Percentiles rank a stretch among this genome's conserved stretches.
phyloP scores from a whole-genome alignment of 331 rosid species.

The Telfairia occidentalis region DNA sequence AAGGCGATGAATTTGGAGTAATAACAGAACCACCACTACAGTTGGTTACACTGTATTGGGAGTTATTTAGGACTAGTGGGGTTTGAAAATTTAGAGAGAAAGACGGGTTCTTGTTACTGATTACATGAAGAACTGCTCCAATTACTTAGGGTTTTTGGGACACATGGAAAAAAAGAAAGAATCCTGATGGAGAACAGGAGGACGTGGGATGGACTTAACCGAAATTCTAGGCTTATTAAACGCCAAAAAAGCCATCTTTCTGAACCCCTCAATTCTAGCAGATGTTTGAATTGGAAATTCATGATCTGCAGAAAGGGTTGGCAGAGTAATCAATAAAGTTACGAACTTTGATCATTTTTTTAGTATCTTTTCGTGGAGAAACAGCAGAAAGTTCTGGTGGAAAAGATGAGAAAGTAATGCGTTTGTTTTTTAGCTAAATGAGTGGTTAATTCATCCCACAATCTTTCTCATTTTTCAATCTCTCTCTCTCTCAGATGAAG shows the following conservation, averaged over 20 bases:
- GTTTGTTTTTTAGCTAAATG: not conserved
- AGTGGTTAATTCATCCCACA: not conserved
- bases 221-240: not conserved
- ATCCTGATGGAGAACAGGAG: not conserved
- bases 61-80: conserved; percentile 1
- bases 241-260: not conserved
- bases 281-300: not conserved
- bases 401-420: not conserved
- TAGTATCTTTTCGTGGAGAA: too few relatives aligned
- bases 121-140: not conserved
- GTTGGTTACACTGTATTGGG: not conserved
- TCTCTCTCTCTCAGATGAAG: too few relatives aligned
- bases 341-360: not conserved
- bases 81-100: not conserved
- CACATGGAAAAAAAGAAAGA: not conserved
- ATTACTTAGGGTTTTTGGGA: not conserved
- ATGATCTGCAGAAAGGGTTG: not conserved
- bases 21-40: not conserved
- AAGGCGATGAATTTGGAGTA: not conserved
- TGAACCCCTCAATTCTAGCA: not conserved
- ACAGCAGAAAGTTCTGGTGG: too few relatives aligned
- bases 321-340: not conserved
- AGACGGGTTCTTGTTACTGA: not conserved
- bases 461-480: not conserved
- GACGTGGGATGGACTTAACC: conserved; percentile 1